Evolutionary conservation across 2,329 filamentous ascomycete species (phyloP), one percentile per base, ranked within the genome.

Genomic region (Microdochium trichocladiopsis): DNA sequence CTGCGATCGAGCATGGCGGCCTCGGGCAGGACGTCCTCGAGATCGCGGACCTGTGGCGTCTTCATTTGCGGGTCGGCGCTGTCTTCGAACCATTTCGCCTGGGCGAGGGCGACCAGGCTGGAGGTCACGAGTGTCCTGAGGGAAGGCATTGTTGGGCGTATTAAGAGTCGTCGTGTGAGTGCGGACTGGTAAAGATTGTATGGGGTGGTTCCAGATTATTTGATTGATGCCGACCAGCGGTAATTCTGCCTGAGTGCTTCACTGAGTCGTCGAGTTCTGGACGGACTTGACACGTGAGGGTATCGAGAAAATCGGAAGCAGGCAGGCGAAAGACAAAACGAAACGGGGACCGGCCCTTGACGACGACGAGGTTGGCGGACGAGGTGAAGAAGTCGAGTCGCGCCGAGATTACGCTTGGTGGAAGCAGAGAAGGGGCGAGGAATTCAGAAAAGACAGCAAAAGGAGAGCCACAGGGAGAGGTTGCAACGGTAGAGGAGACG

Each of bases 21-120:
- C 16, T 23, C 41, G 3, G 41, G 41, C 4, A 74, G 59, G 21
- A 64, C 56, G 24, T 72, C 63, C 33, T 65, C 65, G 6, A 57
- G 55, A n/a, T 48, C 36, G 48, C 48, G 16, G 55, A 50, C 36
- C 57, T 55, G 23, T 55, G 56, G 31, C 50, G 25, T 24, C 45
- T 64, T 60, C 57, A 69, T 61, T 45, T 45, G 41, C 21, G 41
- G 41, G 21, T 45, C 21, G 41, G 41, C 41, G 18, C 41, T 45
- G 41, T 45, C 41, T 18, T 45, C 41, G 41, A 45, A 45, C 41
- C 41, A 45, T 18, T 21, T 45, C 9, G 41, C 41, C 18, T 45
- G 41, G 18, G 41, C 41, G 18, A 45, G n/a, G 41, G 41, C 41
- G 41, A 45, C 41, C n/a, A 45, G 41, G 21, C 41, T 23, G 16